phyloP scores from a whole-genome alignment of 2,329 filamentous ascomycete genomes.

The Fusarium coffeatum region DNA sequence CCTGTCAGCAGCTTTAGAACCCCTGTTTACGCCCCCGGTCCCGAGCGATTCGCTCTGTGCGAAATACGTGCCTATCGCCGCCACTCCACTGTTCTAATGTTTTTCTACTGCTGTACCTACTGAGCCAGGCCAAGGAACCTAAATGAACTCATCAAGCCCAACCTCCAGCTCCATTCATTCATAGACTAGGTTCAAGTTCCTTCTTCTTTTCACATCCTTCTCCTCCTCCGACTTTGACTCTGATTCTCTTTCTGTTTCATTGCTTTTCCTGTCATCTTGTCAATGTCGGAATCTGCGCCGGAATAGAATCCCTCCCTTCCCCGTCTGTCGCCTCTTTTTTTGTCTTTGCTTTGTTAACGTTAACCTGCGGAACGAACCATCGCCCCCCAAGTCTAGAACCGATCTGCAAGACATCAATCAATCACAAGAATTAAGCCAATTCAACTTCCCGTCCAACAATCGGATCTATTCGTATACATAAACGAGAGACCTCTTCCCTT shows the following conservation, averaged over 20 bases:
- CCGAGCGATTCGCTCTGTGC: not conserved
- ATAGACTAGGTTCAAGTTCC: conserved; percentile 4
- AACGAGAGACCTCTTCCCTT: conserved; percentile 7
- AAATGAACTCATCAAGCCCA: conserved; percentile 36
- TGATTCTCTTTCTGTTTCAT: not conserved
- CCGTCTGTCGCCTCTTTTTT: conserved; percentile 1
- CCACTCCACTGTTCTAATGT: not conserved
- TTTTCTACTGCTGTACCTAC: not conserved
- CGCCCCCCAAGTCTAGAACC: conserved; percentile 25
- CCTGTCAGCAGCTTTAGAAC: conserved; percentile 6
- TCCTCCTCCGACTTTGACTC: not conserved
- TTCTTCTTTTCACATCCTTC: conserved; percentile 1
- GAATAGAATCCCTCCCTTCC: conserved; percentile 17
- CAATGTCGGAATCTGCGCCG: conserved; percentile 19
- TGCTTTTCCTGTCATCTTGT: not conserved
- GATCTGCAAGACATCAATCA: conserved; percentile 31
- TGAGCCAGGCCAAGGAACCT: conserved; percentile 6
- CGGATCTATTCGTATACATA: conserved; percentile 11
- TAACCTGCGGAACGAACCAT: conserved; percentile 24
- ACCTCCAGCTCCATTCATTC: conserved; percentile 23
- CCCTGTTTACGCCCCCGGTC: conserved; percentile 5
- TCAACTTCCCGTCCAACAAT: conserved; percentile 12
- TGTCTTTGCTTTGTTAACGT: conserved; percentile 4
- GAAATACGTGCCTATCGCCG: not conserved
- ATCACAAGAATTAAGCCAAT: conserved; percentile 21